Evolutionary conservation across 208 protist species (phyloP), one percentile per base, ranked within the genome.

Genomic region (Leishmania tropica): DNA sequence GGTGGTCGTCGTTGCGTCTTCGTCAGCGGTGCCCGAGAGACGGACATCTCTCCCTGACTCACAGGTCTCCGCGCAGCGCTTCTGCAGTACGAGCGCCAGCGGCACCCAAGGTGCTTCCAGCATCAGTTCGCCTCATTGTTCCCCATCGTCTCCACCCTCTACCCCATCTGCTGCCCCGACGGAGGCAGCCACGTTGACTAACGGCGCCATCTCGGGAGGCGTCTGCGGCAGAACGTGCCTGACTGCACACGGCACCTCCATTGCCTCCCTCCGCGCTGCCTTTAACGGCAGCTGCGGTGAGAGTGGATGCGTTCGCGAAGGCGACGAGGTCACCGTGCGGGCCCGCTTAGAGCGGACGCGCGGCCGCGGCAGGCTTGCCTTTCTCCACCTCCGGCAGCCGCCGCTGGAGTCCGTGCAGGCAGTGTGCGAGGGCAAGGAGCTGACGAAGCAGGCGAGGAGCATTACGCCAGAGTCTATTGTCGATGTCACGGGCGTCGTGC

Each of bases 361-460:
- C 71, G 86, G 87, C 37, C 85, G 88, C 70, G 94, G 94, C 62
- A 87, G 84, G 72, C 54, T 96, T 11, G 81, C 80, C 51, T 97
- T 97, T 71, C 85, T 97, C 19, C 89, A 94, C 60, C 88, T 97
- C 19, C 94, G 94, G 35, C 91, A 97, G 76, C 93, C 93, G 1
- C 88, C 87, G 8, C 81, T 85, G 6, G 79, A 93, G 74, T 93
- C 91, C 7, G 78, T 96, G 56, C 94, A 97, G 81, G 90, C 93
- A 1, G 92, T 97, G 28, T 90, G 85, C n/a, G 60, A 79, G 1
- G 88, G 88, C 11, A 87, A 81, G 40, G 84, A 54, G 42, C 73
- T 90, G 31, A 81, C 87, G 21, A 72, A 37, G 31, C 64, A 82
- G 56, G 89, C 86, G n/a, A 89, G 85, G 65, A 40, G 40, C 35